Evolutionary conservation across 306 rosid species (phyloP).

Genomic region (Quercus gilva): DNA sequence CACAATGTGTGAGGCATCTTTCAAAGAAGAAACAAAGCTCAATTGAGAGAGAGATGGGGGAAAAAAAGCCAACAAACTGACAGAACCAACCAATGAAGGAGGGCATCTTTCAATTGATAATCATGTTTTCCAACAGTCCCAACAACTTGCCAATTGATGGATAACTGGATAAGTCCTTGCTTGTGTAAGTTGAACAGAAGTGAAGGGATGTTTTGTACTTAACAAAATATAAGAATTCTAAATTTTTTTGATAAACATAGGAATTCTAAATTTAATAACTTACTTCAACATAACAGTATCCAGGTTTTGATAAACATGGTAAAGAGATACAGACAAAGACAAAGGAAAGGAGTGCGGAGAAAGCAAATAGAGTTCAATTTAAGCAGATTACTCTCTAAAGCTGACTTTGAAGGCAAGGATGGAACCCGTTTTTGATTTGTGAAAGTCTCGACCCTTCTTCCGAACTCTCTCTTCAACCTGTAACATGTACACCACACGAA

Average conservation of each 20-base stretch:
- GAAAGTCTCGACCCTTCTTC: constrained; percentile 71
- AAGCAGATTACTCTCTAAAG: constrained; percentile 75
- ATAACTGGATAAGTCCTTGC: background rate
- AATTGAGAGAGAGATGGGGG: background rate
- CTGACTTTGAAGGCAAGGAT: constrained; percentile 87
- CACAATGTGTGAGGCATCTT: background rate
- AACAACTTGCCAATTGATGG: background rate
- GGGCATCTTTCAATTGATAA: background rate
- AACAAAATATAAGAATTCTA: background rate
- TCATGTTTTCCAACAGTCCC: background rate
- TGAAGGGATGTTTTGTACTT: background rate
- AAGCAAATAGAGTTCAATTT: background rate
- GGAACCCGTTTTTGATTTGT: constrained; percentile 80
- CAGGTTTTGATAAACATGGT: background rate
- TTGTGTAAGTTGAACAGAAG: too few species aligned
- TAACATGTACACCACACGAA: constrained; percentile 17
- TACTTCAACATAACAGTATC: too few species aligned
- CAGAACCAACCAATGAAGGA: background rate
- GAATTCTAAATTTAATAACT: background rate
- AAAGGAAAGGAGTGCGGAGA: background rate
- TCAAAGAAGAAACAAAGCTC: background rate
- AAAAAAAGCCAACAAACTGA: background rate
- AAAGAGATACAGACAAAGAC: background rate
- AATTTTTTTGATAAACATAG: too few species aligned
- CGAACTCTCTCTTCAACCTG: constrained; percentile 86